phyloP scores from a whole-genome alignment of 129 eudicot species.

The Flaveria sonorensis region DNA sequence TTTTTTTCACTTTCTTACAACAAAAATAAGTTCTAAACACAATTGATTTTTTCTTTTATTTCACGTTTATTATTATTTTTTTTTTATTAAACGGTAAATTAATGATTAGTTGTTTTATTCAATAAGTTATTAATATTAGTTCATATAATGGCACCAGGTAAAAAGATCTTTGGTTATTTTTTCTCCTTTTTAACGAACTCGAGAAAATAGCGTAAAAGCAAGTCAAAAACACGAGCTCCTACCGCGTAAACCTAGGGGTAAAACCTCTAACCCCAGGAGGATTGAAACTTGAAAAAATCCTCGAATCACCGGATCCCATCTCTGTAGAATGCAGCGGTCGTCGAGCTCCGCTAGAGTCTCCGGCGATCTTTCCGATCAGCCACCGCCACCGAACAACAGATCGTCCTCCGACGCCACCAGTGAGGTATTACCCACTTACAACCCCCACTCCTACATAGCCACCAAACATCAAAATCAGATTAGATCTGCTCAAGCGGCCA shows the following conservation, averaged over 20 bases:
- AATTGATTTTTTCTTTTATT: no score
- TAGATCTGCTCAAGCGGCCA: slow-evolving; percentile 59
- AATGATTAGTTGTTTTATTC: no score
- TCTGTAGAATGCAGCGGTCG: slow-evolving; percentile 45
- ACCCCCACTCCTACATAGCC: slow-evolving; percentile 47
- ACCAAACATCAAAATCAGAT: slow-evolving; percentile 48
- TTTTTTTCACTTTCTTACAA: no score
- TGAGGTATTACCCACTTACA: slow-evolving; percentile 43
- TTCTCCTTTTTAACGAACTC: no score
- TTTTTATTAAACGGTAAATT: no score
- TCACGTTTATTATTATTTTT: no score
- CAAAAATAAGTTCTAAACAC: no score
- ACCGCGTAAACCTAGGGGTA: not conserved
- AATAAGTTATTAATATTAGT: no score
- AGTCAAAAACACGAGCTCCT: not conserved
- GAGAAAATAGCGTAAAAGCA: no score
- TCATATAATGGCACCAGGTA: no score
- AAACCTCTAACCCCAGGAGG: not conserved
- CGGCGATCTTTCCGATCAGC: slow-evolving; percentile 40
- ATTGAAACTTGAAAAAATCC: not conserved
- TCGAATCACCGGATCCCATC: not conserved
- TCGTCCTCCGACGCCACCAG: not conserved
- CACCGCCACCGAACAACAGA: not conserved
- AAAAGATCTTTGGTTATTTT: no score
- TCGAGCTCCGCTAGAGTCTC: slow-evolving; percentile 51